Evolutionary conservation across 441 rosid species (phyloP).

Genomic region (Breynia disticha): DNA sequence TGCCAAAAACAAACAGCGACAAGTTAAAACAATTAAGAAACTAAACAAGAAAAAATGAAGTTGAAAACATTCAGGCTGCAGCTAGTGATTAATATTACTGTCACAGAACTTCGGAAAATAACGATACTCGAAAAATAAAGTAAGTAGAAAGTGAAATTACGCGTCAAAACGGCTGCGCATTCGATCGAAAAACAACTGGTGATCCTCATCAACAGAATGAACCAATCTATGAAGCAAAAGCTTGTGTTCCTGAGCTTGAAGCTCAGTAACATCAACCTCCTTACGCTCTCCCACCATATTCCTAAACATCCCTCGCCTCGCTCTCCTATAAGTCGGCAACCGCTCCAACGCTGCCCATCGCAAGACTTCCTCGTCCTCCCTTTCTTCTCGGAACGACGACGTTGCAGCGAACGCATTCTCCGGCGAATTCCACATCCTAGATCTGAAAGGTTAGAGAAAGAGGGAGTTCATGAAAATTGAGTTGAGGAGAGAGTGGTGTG

Average conservation of each 20-base stretch:
- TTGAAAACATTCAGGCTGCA: neutral
- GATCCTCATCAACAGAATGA: slow-evolving; percentile 66
- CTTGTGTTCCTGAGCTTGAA: slow-evolving; percentile 61
- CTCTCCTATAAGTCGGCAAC: slow-evolving; percentile 68
- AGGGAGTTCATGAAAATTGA: neutral
- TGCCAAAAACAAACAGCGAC: neutral
- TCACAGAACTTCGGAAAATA: no score
- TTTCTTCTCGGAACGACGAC: slow-evolving; percentile 51
- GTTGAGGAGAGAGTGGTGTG: neutral
- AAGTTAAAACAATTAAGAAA: neutral
- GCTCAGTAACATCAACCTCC: slow-evolving; percentile 63
- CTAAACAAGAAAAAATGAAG: neutral
- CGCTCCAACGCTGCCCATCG: slow-evolving; percentile 93
- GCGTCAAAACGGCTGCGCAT: slow-evolving; percentile 69
- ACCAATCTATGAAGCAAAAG: slow-evolving; percentile 71
- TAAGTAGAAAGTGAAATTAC: no score
- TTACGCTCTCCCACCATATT: slow-evolving; percentile 50
- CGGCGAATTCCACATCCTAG: slow-evolving; percentile 78
- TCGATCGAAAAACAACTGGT: slow-evolving; percentile 71
- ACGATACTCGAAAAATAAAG: no score
- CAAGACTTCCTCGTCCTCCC: slow-evolving; percentile 79
- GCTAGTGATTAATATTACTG: no score
- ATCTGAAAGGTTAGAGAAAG: slow-evolving; percentile 9
- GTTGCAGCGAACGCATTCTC: slow-evolving; percentile 64
- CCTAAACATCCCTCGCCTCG: slow-evolving; percentile 69